Evolutionary conservation across 176 grass and related monocot genomes (phyloP), one percentile per base, ranked within the genome.

Genomic region (Lolium multiflorum): DNA sequence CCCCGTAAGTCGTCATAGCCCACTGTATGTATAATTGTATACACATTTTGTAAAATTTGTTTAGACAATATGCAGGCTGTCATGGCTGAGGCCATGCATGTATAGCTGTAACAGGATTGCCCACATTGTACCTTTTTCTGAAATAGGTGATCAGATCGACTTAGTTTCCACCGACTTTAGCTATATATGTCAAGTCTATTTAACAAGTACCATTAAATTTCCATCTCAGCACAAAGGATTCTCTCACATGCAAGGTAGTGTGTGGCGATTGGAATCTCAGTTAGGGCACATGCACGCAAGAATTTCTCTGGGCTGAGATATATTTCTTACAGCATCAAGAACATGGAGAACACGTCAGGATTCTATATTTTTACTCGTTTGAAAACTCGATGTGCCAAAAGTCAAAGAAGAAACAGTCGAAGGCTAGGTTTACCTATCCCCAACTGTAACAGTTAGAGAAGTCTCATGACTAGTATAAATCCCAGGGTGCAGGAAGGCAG

Each of bases 291-390:
- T 83, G 87, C 51, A 15, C 28, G 18, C 43, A 15, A 44, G 26
- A 88, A 88, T 61, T 88, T 78, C 43, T 72, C n/a, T n/a, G n/a
- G n/a, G n/a, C n/a, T n/a, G n/a, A n/a, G 35, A 5, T 72, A 70
- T 83, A 11, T 51, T 70, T 79, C 66, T 84, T 79, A 28, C 60
- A 48, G 58, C 62, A 70, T 61, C 80, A 59, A 35, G 80, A 88
- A 83, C 86, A 88, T 78, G 86, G 80, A 61, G 4, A 71, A 60
- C 79, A 61, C 74, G 64, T 71, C 81, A 72, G 81, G 56, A 52
- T 31, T 11, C 0, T 11, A 71, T 88, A 84, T 87, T 61, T 58
- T 21, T 83, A 84, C 67, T 39, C 15, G 41, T 62, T 83, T 83
- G 87, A 88, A 83, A 71, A 71, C 64, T 78, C 25, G 81, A 15